phyloP scores from a whole-genome alignment of 345 rosid genomes.

The Geranium rotundifolium region DNA sequence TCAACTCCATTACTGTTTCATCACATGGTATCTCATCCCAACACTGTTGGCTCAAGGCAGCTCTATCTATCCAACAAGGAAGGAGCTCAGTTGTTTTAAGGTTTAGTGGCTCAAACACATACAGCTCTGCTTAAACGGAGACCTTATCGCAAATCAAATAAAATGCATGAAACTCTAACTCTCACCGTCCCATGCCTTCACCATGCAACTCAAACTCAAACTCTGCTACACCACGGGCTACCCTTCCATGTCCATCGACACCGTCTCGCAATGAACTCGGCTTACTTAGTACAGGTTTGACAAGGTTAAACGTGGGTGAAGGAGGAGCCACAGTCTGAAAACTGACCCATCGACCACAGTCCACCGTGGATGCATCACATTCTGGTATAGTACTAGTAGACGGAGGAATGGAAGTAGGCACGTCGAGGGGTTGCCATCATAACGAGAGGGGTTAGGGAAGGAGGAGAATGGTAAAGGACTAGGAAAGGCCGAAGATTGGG shows the following conservation, averaged over 20 bases:
- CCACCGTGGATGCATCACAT: slow-evolving; percentile 69
- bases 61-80: no score
- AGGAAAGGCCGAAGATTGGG: slow-evolving; percentile 62
- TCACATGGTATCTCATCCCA: no score
- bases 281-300: slow-evolving; percentile 37
- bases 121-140: no score
- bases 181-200: slow-evolving; percentile 97
- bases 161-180: no score
- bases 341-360: slow-evolving; percentile 77
- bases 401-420: slow-evolving; percentile 68
- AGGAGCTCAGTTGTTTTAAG: no score
- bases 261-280: slow-evolving; percentile 26
- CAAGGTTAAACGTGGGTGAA: slow-evolving; percentile 60
- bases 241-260: slow-evolving; percentile 17
- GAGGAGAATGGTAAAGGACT: slow-evolving; percentile 75
- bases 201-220: slow-evolving; percentile 75
- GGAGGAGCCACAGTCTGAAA: slow-evolving; percentile 61
- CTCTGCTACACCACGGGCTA: slow-evolving; percentile 33
- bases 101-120: no score
- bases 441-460: slow-evolving; percentile 63
- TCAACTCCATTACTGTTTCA: no score
- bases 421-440: slow-evolving; percentile 36
- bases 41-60: no score
- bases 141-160: no score
- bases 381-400: slow-evolving; percentile 80